A percentile compares a stretch with the other conserved stretches of the same genome.
Evolutionary conservation across 768 basidiomycete species (phyloP).

Genomic region (Multifurca ochricompacta): DNA sequence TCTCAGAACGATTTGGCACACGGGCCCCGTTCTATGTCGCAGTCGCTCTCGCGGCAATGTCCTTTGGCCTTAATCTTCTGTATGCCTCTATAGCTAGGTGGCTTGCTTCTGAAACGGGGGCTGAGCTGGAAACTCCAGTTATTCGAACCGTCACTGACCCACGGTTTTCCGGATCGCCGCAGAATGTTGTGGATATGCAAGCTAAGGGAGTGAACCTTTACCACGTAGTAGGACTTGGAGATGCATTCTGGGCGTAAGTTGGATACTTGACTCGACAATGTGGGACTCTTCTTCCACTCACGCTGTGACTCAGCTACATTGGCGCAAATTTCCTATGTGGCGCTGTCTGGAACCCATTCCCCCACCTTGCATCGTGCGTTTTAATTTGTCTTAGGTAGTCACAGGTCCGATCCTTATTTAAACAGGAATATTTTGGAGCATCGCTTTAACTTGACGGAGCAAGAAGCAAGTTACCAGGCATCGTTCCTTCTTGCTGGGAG

Average conservation of each 20-base stretch:
- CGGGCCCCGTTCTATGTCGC: constrained; percentile 71
- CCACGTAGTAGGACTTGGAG: constrained; percentile 60
- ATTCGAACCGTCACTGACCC: no score
- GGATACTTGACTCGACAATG: not conserved
- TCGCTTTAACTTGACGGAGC: constrained; percentile 54
- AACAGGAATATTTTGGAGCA: constrained; percentile 64
- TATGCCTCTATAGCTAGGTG: constrained; percentile 60
- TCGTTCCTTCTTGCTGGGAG: constrained; percentile 68
- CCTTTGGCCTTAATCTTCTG: constrained; percentile 58
- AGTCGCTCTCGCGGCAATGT: constrained; percentile 53
- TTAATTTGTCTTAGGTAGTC: not conserved
- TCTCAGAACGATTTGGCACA: constrained; percentile 58
- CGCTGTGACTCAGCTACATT: constrained; percentile 49
- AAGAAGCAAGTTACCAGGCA: constrained; percentile 52
- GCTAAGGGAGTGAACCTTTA: constrained; percentile 48
- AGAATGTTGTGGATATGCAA: no score
- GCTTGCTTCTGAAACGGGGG: constrained; percentile 53
- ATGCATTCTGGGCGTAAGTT: constrained; percentile 69
- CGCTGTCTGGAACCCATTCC: constrained; percentile 70
- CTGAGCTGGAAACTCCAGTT: constrained; percentile 58
- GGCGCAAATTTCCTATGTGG: constrained; percentile 71
- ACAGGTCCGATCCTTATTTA: not conserved
- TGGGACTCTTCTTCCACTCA: constrained; percentile 3
- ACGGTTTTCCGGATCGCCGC: no score
- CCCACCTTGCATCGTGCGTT: constrained; percentile 64